phyloP scores from a whole-genome alignment of 306 rosid species.

The Rosa persica region DNA sequence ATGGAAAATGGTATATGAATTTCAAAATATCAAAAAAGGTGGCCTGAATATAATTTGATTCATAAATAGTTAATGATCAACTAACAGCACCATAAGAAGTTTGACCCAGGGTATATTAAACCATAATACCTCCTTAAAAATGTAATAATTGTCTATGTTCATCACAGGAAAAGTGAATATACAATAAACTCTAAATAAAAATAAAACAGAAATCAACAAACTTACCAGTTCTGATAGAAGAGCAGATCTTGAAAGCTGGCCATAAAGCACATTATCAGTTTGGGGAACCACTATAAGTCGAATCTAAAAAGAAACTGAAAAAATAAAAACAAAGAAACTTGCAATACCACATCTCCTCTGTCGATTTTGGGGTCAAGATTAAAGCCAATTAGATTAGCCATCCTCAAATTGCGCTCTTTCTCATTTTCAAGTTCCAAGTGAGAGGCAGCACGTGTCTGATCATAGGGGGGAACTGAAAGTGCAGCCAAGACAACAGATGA shows the following conservation, averaged over 20 bases:
- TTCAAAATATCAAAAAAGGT: background rate
- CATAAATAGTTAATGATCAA: background rate
- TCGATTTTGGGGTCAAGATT: no score
- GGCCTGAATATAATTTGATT: background rate
- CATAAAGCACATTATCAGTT: conserved; percentile 25
- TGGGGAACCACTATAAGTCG: background rate
- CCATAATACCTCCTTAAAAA: no score
- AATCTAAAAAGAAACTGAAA: conserved; percentile 7
- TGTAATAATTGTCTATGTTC: no score
- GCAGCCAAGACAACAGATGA: no score
- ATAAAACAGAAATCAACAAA: background rate
- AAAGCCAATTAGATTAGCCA: no score
- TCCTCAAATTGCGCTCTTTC: no score
- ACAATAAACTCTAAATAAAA: background rate
- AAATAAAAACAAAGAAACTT: no score
- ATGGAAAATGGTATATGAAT: background rate
- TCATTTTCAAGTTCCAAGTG: no score
- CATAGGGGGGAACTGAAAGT: no score
- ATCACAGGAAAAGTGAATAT: no score
- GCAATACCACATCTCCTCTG: no score
- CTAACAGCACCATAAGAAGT: background rate
- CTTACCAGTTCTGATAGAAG: conserved; percentile 94
- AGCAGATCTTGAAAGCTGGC: conserved; percentile 85
- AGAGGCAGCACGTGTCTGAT: no score
- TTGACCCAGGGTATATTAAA: conserved; percentile 1